Conservation (phyloP, 2,329 filamentous ascomycete species). For the Exophiala aquamarina region DNA sequence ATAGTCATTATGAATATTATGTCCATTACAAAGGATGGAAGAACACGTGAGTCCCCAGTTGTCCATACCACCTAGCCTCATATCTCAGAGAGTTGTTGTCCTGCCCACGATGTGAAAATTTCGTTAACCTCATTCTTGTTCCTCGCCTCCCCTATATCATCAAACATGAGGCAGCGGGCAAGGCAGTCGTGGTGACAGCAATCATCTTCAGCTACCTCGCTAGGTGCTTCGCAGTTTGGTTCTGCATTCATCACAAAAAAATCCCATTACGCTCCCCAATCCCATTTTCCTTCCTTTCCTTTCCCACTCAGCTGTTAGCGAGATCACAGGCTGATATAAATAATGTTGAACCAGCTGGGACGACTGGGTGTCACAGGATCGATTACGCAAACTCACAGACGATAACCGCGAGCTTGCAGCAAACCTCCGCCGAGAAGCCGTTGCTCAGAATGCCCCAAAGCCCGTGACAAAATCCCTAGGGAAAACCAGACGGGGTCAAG, state of each 20-base stretch:
- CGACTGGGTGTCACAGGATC: constrained; percentile 94
- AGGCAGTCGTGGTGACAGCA: too few species aligned
- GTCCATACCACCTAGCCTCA: neutral
- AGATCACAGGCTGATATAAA: neutral
- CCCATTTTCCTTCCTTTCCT: too few species aligned
- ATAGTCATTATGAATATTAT: constrained; percentile 78
- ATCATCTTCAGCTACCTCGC: too few species aligned
- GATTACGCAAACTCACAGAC: constrained; percentile 88
- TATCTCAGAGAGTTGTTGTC: too few species aligned
- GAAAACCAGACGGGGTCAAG: constrained; percentile 32
- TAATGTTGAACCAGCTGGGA: constrained; percentile 67
- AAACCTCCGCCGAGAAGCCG: constrained; percentile 44
- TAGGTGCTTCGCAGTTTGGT: too few species aligned
- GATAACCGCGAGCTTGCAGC: constrained; percentile 88
- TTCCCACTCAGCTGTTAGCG: too few species aligned
- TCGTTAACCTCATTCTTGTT: too few species aligned
- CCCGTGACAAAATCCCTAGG: constrained; percentile 26
- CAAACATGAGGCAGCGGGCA: too few species aligned
- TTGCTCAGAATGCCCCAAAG: constrained; percentile 29
- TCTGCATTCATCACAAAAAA: too few species aligned
- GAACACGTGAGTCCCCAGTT: constrained; percentile 69
- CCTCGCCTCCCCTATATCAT: too few species aligned
- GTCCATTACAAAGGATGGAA: constrained; percentile 99
- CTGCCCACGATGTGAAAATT: too few species aligned
- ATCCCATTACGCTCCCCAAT: too few species aligned